Percentiles rank a stretch among this genome's conserved stretches.
Evolutionary conservation across 108 stramenopile species (phyloP).

Genomic region (Ochromonas danica): DNA sequence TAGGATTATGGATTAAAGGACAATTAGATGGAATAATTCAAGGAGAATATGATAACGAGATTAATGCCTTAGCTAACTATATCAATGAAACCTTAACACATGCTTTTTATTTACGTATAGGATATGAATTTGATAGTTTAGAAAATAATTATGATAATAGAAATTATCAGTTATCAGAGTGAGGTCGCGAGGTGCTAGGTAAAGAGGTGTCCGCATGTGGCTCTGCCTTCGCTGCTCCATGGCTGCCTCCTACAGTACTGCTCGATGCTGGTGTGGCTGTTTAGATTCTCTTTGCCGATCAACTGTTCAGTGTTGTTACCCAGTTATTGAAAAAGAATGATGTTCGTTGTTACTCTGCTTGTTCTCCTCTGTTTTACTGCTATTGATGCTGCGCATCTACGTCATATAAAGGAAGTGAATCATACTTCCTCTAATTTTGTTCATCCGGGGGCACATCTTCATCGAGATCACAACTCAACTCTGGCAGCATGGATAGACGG

Average conservation of each 20-base stretch:
- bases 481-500: constrained; percentile 13
- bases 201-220: too few relatives aligned
- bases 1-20: constrained; percentile 10
- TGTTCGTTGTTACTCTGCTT: constrained; percentile 5
- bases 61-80: background rate
- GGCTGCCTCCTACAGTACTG: too few relatives aligned
- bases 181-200: too few relatives aligned
- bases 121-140: constrained; percentile 36
- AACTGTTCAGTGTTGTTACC: background rate
- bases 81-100: background rate
- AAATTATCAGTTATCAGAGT: too few relatives aligned
- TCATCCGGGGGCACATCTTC: constrained; percentile 13
- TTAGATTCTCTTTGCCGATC: too few relatives aligned
- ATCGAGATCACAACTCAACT: constrained; percentile 15
- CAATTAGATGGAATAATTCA: background rate
- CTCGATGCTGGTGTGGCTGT: too few relatives aligned
- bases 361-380: constrained; percentile 9
- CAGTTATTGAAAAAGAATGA: constrained; percentile 10
- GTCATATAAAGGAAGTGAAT: too few relatives aligned
- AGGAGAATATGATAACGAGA: constrained; percentile 2
- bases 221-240: too few relatives aligned
- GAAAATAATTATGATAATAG: constrained; percentile 30
- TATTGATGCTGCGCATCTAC: constrained; percentile 15
- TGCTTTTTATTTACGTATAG: constrained; percentile 29
- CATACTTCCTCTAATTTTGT: constrained; percentile 17